Base-by-base conservation (phyloP, 2,329 filamentous ascomycete species). In the Ophiocordyceps camponoti-floridani region DNA sequence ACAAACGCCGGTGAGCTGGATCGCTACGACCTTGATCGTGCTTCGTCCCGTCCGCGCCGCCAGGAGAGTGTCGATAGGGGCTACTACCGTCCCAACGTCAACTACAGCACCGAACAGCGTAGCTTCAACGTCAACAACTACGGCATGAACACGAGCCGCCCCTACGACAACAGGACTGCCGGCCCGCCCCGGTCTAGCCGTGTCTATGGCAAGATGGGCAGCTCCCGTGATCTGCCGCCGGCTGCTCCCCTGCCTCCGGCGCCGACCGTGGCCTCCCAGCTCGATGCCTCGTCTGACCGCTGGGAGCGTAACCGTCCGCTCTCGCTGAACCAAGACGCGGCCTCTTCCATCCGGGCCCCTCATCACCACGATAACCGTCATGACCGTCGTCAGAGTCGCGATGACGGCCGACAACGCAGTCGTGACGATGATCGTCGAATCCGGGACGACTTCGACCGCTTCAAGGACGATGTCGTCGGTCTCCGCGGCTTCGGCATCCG, bases 201-300 rank as follows among this genome's bases (percentile, higher is more conserved):
- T 51, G 82, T 79, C 0, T 76, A 86, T 50, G 82, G 85, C 52
- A 82, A 76, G 60, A 73, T 84, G 49, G 73, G 73, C 51, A 65
- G 72, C 27, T 61, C 69, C 38, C 51, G 58, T 9, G 56, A 62
- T 6, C 60, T 70, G 13, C 64, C 66, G 0, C 65, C 68, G 8
- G 53, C 61, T 26, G 65, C 59, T n/a, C 61, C 66, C 4, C 55
- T 60, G 13, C 56, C 62, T 5, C 61, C 63, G 4, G 58, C 65
- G 23, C 53, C 62, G 12, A 51, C 47, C n/a, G 37, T 50, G 8
- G 28, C 49, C 13, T 41, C 52, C 18, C 51, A 56, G 45, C 19
- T 48, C 43, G 50, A 58, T 43, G 31, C 44, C 19, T 23, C 46
- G 42, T 31, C 49, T 45, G 47, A 54, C 37, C 27, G 47, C 13